Base-by-base conservation (phyloP, 108 stramenopile species). In the Fistulifera pelliculosa region DNA sequence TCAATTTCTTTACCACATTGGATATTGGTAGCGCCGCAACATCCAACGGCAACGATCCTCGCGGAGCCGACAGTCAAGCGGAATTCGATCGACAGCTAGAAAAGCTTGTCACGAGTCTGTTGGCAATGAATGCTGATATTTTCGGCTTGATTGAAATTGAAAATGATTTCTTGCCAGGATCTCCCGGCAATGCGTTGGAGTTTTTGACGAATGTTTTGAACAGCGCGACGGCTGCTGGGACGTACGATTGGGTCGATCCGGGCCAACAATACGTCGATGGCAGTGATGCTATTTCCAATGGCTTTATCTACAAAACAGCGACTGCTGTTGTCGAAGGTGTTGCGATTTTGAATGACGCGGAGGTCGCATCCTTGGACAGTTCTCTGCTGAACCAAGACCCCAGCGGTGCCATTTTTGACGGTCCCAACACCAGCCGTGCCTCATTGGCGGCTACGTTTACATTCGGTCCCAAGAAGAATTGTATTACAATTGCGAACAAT, bases 1-100 rank as follows among this genome's bases (percentile, higher is more conserved):
- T 73, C 0, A 73, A 73, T 50, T 73, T 58, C 48, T 73, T 73
- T 49, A 61, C 16, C 15, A 73, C 71, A 5, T 60, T 65, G 42
- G 65, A 60, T 39, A 18, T 21, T 5, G 44, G 44, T 18, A 35
- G 31, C 8, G 44, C 17, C 44, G 21, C 3, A 21, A 45, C 44
- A 2, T 45, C 44, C 7, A 45, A 21, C 21, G 44, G 44, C 3
- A 18, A 21, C 44, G 21, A 45, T 45, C 48, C 60, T 28, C 58
- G 71, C 25, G 71, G 71, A 26, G 71, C 71, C 2, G 49, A 73
- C 51, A 73, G 52, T 60, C 27, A 63, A 38, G 66, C 49, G 45
- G 71, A 73, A 27, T 64, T 51, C 19, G 35, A 53, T 58, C 71
- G 71, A 41, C 71, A 73, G 31, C n/a, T 38, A 28, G 47, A 43